Percentiles rank a stretch among this genome's conserved stretches.
Evolutionary conservation across 768 basidiomycete species (phyloP).

Genomic region (Mycena chlorophos): DNA sequence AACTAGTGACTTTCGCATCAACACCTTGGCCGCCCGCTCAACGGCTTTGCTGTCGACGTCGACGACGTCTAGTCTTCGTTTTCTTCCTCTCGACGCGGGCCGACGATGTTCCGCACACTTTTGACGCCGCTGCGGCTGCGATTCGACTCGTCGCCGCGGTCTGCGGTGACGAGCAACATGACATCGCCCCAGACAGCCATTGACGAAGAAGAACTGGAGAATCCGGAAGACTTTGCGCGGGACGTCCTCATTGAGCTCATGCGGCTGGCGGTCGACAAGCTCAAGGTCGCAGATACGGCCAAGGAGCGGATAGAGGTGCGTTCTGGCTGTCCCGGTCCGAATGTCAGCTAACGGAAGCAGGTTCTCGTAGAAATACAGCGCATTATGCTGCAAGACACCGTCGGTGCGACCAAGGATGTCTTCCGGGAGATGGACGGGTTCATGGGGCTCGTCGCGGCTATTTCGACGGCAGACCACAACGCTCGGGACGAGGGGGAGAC

Average conservation of each 20-base stretch:
- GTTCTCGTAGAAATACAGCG: conserved; percentile 65
- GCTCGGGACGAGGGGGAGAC: conserved; percentile 38
- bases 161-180: conserved; percentile 23
- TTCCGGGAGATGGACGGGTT: conserved; percentile 86
- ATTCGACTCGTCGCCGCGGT: conserved; percentile 49
- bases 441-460: conserved; percentile 67
- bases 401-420: conserved; percentile 58
- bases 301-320: conserved; percentile 55
- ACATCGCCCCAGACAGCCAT: conserved; percentile 20
- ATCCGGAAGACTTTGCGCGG: conserved; percentile 70
- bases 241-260: conserved; percentile 73
- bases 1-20: too few species aligned
- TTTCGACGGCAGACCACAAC: conserved; percentile 55
- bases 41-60: background rate
- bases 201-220: conserved; percentile 40
- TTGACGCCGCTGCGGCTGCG: conserved; percentile 59
- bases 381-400: conserved; percentile 63
- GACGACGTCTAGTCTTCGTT: background rate
- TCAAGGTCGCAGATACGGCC: conserved; percentile 58
- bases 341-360: conserved; percentile 33
- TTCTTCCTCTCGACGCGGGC: background rate
- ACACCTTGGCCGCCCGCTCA: too few species aligned
- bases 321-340: conserved; percentile 3
- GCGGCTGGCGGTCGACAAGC: conserved; percentile 64
- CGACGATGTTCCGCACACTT: conserved; percentile 55